Percentiles rank a stretch among this genome's conserved stretches.
Conservation (phyloP, 345 rosid species). For the Raphanus raphanistrum region DNA sequence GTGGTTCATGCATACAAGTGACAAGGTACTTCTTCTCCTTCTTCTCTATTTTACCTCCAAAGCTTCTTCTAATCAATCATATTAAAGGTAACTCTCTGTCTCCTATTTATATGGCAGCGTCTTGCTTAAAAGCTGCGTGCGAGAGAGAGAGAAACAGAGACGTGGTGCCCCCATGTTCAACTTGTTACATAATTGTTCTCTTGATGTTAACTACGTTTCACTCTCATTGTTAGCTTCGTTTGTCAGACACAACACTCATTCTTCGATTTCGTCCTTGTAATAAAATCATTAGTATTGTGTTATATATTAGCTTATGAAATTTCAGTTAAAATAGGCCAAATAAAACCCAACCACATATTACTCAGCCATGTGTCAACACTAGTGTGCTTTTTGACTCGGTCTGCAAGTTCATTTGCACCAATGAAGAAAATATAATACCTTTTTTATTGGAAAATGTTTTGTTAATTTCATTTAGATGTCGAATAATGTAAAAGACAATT, state of each 20-base stretch:
- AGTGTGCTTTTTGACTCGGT: background rate
- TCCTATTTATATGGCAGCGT: conserved; percentile 22
- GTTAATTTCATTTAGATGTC: background rate
- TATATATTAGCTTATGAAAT: background rate
- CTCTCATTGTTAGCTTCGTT: conserved; percentile 6
- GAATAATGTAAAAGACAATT: background rate
- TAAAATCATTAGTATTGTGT: background rate
- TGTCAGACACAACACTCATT: background rate
- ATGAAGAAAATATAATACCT: background rate
- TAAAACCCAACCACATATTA: background rate
- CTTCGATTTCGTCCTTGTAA: background rate
- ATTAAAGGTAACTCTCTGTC: background rate
- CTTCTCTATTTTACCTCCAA: background rate
- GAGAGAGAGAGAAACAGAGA: background rate
- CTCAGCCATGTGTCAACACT: background rate
- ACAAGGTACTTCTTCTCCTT: conserved; percentile 16
- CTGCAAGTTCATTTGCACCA: background rate
- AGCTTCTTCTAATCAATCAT: conserved; percentile 6
- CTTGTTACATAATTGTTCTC: background rate
- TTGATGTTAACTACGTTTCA: background rate
- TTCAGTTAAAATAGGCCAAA: background rate
- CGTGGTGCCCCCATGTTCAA: background rate
- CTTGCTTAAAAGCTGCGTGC: conserved; percentile 23
- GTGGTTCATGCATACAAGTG: conserved; percentile 78
- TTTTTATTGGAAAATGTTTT: background rate